Evolutionary conservation across 805 yeast species (phyloP), one percentile per base, ranked within the genome.

Genomic region (Ogataea henricii): DNA sequence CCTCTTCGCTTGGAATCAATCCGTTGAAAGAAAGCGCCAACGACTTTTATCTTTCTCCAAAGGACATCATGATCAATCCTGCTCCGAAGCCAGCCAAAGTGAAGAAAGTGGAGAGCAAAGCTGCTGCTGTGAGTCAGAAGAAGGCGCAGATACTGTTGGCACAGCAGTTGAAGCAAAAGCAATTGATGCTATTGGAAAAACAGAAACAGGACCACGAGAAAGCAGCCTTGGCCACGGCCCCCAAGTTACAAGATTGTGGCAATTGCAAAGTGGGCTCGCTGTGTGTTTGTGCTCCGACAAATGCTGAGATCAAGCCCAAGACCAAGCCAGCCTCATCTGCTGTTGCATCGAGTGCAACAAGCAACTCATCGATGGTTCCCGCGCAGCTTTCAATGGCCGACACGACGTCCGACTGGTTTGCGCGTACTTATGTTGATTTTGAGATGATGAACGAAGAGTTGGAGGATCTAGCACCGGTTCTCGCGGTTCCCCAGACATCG

Each of bases 61-160:
- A 54, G 23, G 65, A 62, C 36, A 54, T 63, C 2, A 49, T 63
- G 56, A 37, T 59, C 23, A 46, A 55, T 25, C 58, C 60, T 2
- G 39, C 41, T 9, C 42, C 53, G 12, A 41, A 45, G 33, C 36
- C 48, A 6, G n/a, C 47, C 10, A 49, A 48, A 29, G 29, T 43
- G 12, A 56, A 52, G 47, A 56, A 53, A 35, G 40, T 47, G 2
- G 59, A 56, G 37, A 46, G 55, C 22, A 56, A 53, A 30, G 56
- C 57, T 7, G 56, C 53, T 10, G 41, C 52, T 7, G 51, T 54
- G 29, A 54, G 57, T 27, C 59, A 56, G 34, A 49, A 54, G 36
- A 52, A 52, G 30, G 59, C 59, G 6, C 56, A 54, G 34, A 26
- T 56, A 21, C 30, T 56, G 42, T 37, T 56, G 23, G 59, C 59